These are phyloP conservation scores for Fusarium sp. DNA, from an alignment of 2,329 filamentous ascomycete genomes.

Conservation along the genomic window DNA sequence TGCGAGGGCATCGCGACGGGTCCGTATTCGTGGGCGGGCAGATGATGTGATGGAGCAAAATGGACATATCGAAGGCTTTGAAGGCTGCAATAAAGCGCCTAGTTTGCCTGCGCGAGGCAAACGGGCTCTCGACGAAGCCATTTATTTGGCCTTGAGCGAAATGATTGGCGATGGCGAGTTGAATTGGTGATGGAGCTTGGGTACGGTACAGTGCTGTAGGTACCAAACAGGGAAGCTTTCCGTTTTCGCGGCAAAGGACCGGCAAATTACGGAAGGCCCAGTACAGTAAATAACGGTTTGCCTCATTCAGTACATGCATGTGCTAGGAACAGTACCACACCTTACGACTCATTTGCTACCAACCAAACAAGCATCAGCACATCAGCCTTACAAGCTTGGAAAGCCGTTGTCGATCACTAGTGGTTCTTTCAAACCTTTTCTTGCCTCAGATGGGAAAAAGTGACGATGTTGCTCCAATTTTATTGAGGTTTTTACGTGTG, in stretches of 20 bases:
- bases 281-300: neutral
- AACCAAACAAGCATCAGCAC: slow-evolving; percentile 15
- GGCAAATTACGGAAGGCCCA: slow-evolving; percentile 43
- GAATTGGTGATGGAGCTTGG: slow-evolving; percentile 27
- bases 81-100: slow-evolving; percentile 39
- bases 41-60: slow-evolving; percentile 48
- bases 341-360: slow-evolving; percentile 4
- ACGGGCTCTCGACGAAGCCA: slow-evolving; percentile 48
- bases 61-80: slow-evolving; percentile 45
- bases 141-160: slow-evolving; percentile 34
- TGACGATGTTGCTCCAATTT: slow-evolving; percentile 28
- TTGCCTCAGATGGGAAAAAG: slow-evolving; percentile 8
- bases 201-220: neutral
- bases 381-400: slow-evolving; percentile 15
- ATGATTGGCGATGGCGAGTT: slow-evolving; percentile 35
- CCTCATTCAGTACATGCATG: neutral
- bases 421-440: slow-evolving; percentile 5
- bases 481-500: slow-evolving; percentile 16
- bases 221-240: slow-evolving; percentile 28
- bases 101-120: slow-evolving; percentile 45
- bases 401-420: slow-evolving; percentile 22
- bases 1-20: slow-evolving; percentile 39
- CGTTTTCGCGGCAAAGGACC: slow-evolving; percentile 40
- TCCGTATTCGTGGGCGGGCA: slow-evolving; percentile 32
- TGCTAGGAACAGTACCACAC: neutral